Conservation (phyloP, 352 stramenopile genomes). For the Aphanomyces cochlioides region DNA sequence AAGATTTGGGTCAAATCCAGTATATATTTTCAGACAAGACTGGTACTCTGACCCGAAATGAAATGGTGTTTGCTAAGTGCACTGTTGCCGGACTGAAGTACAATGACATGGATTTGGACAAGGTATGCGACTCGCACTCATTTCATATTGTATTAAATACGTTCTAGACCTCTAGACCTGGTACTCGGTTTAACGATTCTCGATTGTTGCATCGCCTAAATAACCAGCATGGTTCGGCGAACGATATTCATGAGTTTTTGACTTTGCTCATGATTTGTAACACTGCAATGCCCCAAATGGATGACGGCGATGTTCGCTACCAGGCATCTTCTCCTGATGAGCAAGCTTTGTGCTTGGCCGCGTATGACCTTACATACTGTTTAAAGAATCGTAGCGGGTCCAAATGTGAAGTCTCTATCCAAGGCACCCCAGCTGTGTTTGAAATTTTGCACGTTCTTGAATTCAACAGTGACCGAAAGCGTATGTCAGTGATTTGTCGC, state of each 20-base stretch:
- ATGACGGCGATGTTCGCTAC: constrained; percentile 74
- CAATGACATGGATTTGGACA: constrained; percentile 78
- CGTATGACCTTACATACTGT: constrained; percentile 70
- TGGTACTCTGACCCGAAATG: constrained; percentile 79
- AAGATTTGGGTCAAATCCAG: constrained; percentile 86
- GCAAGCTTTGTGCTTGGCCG: constrained; percentile 70
- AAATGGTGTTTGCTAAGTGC: constrained; percentile 91
- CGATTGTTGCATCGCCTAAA: constrained; percentile 68
- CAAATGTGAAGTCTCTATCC: constrained; percentile 65
- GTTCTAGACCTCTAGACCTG: constrained; percentile 42
- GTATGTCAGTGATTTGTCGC: constrained; percentile 97
- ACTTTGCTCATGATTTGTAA: constrained; percentile 84
- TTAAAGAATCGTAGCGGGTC: constrained; percentile 58
- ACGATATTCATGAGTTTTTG: constrained; percentile 83
- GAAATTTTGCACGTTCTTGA: constrained; percentile 95
- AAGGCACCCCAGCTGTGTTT: constrained; percentile 73
- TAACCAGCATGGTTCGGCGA: constrained; percentile 75
- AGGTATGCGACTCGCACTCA: constrained; percentile 4
- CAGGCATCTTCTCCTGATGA: constrained; percentile 83
- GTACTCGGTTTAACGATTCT: constrained; percentile 76
- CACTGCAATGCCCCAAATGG: constrained; percentile 76
- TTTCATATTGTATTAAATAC: constrained; percentile 1
- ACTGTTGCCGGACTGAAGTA: constrained; percentile 89
- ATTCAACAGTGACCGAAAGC: constrained; percentile 98
- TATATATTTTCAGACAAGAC: constrained; percentile 90